phyloP scores from a whole-genome alignment of 495 filamentous ascomycete species.

The Aspergillus affinis region DNA sequence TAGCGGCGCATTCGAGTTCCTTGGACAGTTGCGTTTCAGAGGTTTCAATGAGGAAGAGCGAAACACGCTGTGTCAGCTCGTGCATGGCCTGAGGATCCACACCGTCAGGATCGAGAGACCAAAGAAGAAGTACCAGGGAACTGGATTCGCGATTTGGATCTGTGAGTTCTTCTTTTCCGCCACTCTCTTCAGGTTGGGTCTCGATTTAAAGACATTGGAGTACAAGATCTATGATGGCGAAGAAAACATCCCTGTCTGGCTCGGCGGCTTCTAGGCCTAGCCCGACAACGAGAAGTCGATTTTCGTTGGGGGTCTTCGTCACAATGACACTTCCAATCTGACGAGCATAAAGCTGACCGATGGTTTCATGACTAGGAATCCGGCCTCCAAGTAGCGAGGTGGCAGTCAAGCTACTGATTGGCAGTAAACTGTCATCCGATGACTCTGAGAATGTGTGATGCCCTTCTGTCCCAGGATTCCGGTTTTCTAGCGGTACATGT shows the following conservation, averaged over 20 bases:
- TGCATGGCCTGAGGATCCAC: slow-evolving; percentile 4
- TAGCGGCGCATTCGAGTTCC: slow-evolving; percentile 17
- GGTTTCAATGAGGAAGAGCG: slow-evolving; percentile 20
- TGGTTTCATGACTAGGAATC: slow-evolving; percentile 71
- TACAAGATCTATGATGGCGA: slow-evolving; percentile 78
- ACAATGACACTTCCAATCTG: slow-evolving; percentile 81
- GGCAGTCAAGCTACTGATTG: slow-evolving; percentile 77
- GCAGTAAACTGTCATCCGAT: slow-evolving; percentile 64
- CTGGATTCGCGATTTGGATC: slow-evolving; percentile 19
- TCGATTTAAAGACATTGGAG: slow-evolving; percentile 58
- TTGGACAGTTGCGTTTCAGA: slow-evolving; percentile 14
- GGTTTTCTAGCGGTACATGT: slow-evolving; percentile 78
- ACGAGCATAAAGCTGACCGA: slow-evolving; percentile 83
- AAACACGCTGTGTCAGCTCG: slow-evolving; percentile 3
- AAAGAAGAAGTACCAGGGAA: slow-evolving; percentile 19
- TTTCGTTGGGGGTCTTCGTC: slow-evolving; percentile 71
- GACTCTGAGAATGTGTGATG: slow-evolving; percentile 45
- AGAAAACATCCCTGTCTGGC: slow-evolving; percentile 69
- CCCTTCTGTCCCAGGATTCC: slow-evolving; percentile 56
- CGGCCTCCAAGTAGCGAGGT: slow-evolving; percentile 87
- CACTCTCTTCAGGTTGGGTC: background rate
- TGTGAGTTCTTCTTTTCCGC: slow-evolving; percentile 15
- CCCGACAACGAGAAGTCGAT: slow-evolving; percentile 76
- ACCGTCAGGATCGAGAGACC: slow-evolving; percentile 10
- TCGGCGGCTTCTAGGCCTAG: slow-evolving; percentile 69